Evolutionary conservation across 106 monocot genomes (phyloP).

Genomic region (Hemerocallis citrina): DNA sequence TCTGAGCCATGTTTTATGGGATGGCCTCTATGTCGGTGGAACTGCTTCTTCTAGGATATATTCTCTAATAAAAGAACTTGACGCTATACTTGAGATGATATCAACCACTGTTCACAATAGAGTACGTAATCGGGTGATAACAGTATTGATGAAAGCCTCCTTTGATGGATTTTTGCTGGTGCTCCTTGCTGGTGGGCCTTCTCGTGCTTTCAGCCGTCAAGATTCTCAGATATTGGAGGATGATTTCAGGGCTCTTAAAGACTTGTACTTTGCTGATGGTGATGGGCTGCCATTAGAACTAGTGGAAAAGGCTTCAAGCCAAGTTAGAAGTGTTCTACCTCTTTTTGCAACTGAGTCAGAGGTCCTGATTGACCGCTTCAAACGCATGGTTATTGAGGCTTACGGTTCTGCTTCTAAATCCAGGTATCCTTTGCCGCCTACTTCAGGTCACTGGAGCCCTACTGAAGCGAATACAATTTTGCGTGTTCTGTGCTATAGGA

Average conservation of each 20-base stretch:
- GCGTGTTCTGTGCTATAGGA: constrained; percentile 70
- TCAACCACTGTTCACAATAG: constrained; percentile 56
- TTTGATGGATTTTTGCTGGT: constrained; percentile 70
- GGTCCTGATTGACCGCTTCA: constrained; percentile 49
- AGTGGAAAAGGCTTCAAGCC: constrained; percentile 56
- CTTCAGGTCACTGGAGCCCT: constrained; percentile 84
- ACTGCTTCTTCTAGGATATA: constrained; percentile 52
- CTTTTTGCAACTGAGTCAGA: constrained; percentile 46
- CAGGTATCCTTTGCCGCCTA: constrained; percentile 49
- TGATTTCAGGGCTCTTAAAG: constrained; percentile 57
- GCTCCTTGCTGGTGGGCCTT: constrained; percentile 62
- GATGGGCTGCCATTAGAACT: constrained; percentile 65
- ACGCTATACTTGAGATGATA: constrained; percentile 65
- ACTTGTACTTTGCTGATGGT: constrained; percentile 60
- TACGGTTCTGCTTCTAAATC: constrained; percentile 34
- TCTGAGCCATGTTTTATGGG: constrained; percentile 75
- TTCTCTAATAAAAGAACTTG: constrained; percentile 62
- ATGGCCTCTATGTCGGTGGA: constrained; percentile 61
- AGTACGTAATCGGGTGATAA: constrained; percentile 56
- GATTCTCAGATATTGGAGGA: constrained; percentile 55
- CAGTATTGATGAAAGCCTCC: constrained; percentile 68
- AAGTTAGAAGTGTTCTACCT: constrained; percentile 46
- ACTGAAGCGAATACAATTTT: constrained; percentile 77
- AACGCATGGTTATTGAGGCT: constrained; percentile 28
- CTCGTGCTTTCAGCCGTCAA: constrained; percentile 43